A percentile compares a stretch with the other conserved stretches of the same genome.
Conservation (phyloP, 2,329 filamentous ascomycete species). For the Colletotrichum euphorbiae region DNA sequence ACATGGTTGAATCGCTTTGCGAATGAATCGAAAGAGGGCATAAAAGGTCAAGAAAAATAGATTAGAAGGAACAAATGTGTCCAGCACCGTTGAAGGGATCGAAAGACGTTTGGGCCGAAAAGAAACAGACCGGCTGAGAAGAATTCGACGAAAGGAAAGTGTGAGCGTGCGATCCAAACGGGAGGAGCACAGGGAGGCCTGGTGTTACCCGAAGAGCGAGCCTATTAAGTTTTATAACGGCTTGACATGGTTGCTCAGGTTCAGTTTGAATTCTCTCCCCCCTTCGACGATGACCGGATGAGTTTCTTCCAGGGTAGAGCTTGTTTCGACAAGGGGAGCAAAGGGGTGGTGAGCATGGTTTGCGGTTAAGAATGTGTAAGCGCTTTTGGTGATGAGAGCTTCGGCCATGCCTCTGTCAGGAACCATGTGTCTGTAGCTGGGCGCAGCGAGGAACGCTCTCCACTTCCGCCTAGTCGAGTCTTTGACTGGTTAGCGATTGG, state of each 20-base stretch:
- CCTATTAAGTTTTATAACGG: conserved; percentile 31
- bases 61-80: conserved; percentile 31
- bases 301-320: conserved; percentile 24
- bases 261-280: background rate
- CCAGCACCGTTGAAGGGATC: conserved; percentile 34
- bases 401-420: background rate
- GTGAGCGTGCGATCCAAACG: conserved; percentile 25
- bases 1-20: conserved; percentile 48
- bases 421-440: background rate
- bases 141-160: conserved; percentile 26
- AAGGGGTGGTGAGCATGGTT: conserved; percentile 6
- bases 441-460: conserved; percentile 3
- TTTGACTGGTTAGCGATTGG: background rate
- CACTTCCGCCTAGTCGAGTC: background rate
- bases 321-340: conserved; percentile 32
- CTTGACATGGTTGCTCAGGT: conserved; percentile 19
- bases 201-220: conserved; percentile 26
- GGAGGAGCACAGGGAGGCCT: conserved; percentile 21
- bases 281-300: conserved; percentile 24
- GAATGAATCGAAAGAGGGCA: conserved; percentile 41
- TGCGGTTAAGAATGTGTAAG: conserved; percentile 20
- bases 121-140: conserved; percentile 22
- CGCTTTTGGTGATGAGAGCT: conserved; percentile 7
- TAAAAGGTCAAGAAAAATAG: conserved; percentile 22
- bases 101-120: conserved; percentile 1